These are phyloP conservation scores for Haematococcus sp. DNA, from an alignment of 139 green algal species.

Conservation along the genomic window DNA sequence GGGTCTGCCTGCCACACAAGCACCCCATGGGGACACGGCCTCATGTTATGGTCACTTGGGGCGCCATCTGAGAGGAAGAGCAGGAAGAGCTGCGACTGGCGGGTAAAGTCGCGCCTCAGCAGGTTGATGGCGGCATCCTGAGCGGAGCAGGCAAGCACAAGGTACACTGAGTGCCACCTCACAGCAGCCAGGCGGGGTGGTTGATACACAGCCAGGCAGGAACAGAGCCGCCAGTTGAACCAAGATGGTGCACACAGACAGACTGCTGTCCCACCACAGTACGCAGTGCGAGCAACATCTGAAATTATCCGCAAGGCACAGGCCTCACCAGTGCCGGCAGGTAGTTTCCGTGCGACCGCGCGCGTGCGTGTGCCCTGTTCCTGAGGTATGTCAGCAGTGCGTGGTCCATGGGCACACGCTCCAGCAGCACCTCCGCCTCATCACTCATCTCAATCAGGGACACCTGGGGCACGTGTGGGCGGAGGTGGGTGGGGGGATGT, in stretches of 20 bases:
- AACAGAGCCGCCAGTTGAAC: too few species aligned
- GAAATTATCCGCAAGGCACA: too few species aligned
- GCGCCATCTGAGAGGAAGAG: constrained; percentile 39
- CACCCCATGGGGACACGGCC: too few species aligned
- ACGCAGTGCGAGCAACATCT: too few species aligned
- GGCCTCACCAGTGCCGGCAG: constrained; percentile 16
- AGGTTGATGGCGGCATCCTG: constrained; percentile 3
- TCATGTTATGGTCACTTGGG: constrained; percentile 27
- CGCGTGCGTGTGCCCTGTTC: background rate
- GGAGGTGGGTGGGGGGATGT: too few species aligned
- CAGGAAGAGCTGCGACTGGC: constrained; percentile 16
- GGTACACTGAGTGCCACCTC: too few species aligned
- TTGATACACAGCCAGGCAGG: too few species aligned
- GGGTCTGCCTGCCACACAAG: too few species aligned
- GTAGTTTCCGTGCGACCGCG: constrained; percentile 35
- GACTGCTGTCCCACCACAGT: too few species aligned
- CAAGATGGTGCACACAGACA: too few species aligned
- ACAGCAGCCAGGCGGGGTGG: too few species aligned
- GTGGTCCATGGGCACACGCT: background rate
- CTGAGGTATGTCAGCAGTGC: constrained; percentile 7
- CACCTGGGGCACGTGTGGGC: constrained; percentile 9
- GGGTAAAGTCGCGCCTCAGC: background rate
- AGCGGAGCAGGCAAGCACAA: too few species aligned
- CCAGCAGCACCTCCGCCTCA: constrained; percentile 14
- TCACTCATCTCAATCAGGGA: constrained; percentile 39